These are phyloP conservation scores for Paspalum vaginatum DNA, from an alignment of 176 grass and related monocot genomes.

Conservation along the genomic window DNA sequence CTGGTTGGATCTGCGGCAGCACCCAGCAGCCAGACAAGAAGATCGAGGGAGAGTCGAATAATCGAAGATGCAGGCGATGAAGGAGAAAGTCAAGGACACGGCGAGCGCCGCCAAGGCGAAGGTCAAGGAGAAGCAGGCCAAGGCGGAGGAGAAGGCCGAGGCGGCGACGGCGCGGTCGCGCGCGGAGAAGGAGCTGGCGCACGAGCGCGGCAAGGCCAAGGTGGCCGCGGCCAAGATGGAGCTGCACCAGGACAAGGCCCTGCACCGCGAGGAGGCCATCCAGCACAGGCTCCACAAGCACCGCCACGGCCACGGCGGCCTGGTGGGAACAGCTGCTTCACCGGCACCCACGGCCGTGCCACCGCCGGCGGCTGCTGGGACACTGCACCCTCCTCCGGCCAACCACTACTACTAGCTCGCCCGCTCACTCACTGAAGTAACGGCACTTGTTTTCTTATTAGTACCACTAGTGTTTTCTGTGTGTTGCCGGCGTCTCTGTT, in stretches of 20 bases:
- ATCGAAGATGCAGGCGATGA: conserved; percentile 43
- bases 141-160: conserved; percentile 55
- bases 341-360: neutral
- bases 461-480: no score
- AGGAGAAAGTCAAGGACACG: conserved; percentile 61
- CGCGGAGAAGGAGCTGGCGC: conserved; percentile 51
- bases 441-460: no score
- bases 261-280: conserved; percentile 48
- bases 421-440: no score
- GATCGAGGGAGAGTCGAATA: no score
- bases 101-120: conserved; percentile 55
- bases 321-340: neutral
- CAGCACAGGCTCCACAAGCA: conserved; percentile 9
- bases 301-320: neutral
- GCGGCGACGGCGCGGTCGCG: conserved; percentile 41
- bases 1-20: no score
- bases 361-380: no score
- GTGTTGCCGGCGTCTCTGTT: no score
- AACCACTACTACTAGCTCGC: no score
- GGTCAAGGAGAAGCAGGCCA: conserved; percentile 49
- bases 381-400: no score
- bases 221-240: conserved; percentile 66
- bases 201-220: conserved; percentile 67
- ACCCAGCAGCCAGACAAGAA: no score
- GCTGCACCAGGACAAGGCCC: conserved; percentile 50